These are phyloP conservation scores for Cutaneotrichosporon sp. DNA, from an alignment of 1,284 basidiomycete species.

Conservation along the genomic window DNA sequence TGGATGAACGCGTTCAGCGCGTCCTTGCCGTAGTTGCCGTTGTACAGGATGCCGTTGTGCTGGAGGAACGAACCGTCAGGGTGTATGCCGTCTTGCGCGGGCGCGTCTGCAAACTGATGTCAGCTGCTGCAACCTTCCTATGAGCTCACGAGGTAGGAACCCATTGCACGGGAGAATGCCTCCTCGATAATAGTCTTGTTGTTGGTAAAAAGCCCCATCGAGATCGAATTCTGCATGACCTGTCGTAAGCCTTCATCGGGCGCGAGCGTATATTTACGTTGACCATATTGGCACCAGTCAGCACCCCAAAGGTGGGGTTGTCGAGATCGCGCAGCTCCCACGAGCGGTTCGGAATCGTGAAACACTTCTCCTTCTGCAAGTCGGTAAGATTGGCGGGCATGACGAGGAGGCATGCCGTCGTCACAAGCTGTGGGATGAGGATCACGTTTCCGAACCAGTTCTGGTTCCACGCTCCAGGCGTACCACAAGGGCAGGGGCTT, in stretches of 20 bases:
- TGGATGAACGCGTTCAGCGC: constrained; percentile 35
- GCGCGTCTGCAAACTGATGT: constrained; percentile 21
- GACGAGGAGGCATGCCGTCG: constrained; percentile 62
- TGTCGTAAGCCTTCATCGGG: constrained; percentile 19
- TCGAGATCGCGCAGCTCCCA: constrained; percentile 58
- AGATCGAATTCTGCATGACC: constrained; percentile 35
- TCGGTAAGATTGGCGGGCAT: constrained; percentile 54
- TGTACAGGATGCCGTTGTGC: constrained; percentile 63
- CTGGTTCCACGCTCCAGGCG: constrained; percentile 63
- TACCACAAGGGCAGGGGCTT: constrained; percentile 30
- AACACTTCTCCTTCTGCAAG: constrained; percentile 57
- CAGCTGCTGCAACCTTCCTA: background rate
- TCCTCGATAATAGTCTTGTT: constrained; percentile 29
- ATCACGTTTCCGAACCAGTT: constrained; percentile 70
- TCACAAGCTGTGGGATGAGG: constrained; percentile 60
- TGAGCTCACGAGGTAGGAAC: background rate
- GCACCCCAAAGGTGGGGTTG: constrained; percentile 55
- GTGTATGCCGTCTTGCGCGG: constrained; percentile 61
- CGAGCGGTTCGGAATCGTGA: constrained; percentile 58
- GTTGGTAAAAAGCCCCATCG: constrained; percentile 29
- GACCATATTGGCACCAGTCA: constrained; percentile 63
- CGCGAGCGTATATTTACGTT: background rate
- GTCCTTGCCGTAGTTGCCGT: constrained; percentile 65
- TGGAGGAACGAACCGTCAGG: constrained; percentile 65
- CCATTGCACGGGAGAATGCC: constrained; percentile 29